phyloP scores from a whole-genome alignment of 495 filamentous ascomycete species.

The Amniculicola lignicola region DNA sequence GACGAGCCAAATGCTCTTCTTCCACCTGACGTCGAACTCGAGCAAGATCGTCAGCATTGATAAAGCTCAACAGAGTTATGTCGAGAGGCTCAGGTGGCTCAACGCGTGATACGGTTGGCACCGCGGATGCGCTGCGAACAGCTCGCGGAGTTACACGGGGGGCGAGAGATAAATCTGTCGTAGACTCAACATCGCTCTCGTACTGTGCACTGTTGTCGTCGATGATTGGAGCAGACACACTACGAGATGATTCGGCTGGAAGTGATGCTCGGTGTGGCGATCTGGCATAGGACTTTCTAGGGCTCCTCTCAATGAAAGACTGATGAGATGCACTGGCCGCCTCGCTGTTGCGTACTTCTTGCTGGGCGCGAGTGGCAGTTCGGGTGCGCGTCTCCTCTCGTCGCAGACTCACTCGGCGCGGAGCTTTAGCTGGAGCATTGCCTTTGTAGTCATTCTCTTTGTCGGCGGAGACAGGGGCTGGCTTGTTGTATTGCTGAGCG shows the following conservation, averaged over 20 bases:
- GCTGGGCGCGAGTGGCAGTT: slow-evolving; percentile 32
- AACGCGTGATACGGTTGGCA: neutral
- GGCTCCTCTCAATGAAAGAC: slow-evolving; percentile 1
- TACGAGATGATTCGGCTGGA: slow-evolving; percentile 15
- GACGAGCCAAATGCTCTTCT: slow-evolving; percentile 32
- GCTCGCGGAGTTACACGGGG: slow-evolving; percentile 22
- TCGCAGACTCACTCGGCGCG: slow-evolving; percentile 12
- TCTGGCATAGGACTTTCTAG: slow-evolving; percentile 9
- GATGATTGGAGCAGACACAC: slow-evolving; percentile 22
- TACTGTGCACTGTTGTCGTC: neutral
- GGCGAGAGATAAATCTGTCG: slow-evolving; percentile 33
- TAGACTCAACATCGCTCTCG: slow-evolving; percentile 36
- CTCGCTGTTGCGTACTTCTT: slow-evolving; percentile 33
- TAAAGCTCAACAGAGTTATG: slow-evolving; percentile 36
- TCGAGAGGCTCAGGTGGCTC: slow-evolving; percentile 24
- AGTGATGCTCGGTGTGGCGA: slow-evolving; percentile 15
- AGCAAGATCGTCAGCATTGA: slow-evolving; percentile 33
- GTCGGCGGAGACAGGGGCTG: neutral
- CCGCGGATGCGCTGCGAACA: slow-evolving; percentile 16
- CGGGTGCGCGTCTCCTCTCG: slow-evolving; percentile 34
- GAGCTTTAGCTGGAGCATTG: neutral
- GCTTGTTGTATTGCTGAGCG: neutral
- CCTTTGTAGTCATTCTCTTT: slow-evolving; percentile 14
- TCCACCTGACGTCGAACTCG: slow-evolving; percentile 38
- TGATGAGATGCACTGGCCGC: slow-evolving; percentile 14